phyloP scores from a whole-genome alignment of 1,284 basidiomycete species.

The Leccinum laetum region DNA sequence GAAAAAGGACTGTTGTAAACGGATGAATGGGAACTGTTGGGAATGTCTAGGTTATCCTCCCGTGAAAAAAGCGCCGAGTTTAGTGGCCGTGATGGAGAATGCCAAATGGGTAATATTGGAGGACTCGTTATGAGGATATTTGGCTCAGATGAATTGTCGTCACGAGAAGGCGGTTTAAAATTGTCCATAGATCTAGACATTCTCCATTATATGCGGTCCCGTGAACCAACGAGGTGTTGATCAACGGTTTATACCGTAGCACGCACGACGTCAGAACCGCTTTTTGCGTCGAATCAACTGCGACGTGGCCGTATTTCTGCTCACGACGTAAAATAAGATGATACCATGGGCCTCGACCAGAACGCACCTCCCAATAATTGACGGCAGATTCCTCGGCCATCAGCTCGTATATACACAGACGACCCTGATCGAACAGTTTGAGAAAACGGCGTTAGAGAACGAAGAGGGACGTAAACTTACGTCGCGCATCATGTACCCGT shows the following conservation, averaged over 20 bases:
- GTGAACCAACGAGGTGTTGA: conserved; percentile 31
- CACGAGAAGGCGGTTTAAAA: conserved; percentile 6
- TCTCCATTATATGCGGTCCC: neutral
- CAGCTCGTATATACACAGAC: conserved; percentile 95
- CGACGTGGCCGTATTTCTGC: conserved; percentile 93
- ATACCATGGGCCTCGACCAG: neutral
- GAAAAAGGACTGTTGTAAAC: conserved; percentile 28
- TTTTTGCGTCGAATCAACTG: conserved; percentile 87
- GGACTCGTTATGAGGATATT: conserved; percentile 27
- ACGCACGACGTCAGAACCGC: conserved; percentile 95
- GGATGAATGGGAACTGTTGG: conserved; percentile 25
- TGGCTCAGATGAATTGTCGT: conserved; percentile 27
- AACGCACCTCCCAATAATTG: conserved; percentile 92
- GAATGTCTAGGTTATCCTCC: conserved; percentile 24
- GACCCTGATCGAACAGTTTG: conserved; percentile 51
- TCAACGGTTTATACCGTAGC: conserved; percentile 72
- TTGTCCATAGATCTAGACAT: conserved; percentile 10
- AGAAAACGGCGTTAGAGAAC: neutral
- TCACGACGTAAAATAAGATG: neutral
- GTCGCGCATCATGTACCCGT: conserved; percentile 80
- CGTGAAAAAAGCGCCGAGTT: conserved; percentile 22
- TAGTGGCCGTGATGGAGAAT: conserved; percentile 12
- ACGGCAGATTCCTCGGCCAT: conserved; percentile 97
- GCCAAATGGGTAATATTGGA: conserved; percentile 20
- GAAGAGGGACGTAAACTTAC: conserved; percentile 41